phyloP scores from a whole-genome alignment of 1,284 basidiomycete genomes.

The Pseudozyma flocculosa region DNA sequence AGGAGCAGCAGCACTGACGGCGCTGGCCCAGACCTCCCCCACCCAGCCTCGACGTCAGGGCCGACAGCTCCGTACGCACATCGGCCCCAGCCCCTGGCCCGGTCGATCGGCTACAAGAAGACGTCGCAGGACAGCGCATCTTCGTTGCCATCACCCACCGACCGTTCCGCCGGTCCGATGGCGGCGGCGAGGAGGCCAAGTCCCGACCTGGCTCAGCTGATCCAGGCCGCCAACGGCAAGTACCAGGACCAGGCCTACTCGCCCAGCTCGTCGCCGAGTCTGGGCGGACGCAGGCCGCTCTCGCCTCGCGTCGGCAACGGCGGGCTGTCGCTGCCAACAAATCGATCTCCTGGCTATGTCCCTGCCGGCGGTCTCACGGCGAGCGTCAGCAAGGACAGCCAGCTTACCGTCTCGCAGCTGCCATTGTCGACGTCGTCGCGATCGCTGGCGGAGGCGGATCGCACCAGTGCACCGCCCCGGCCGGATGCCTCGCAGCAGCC shows the following conservation, averaged over 20 bases:
- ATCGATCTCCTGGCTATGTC: constrained; percentile 12
- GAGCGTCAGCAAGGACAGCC: not conserved
- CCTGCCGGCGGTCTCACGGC: not conserved
- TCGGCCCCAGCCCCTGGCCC: too few species aligned
- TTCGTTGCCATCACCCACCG: not conserved
- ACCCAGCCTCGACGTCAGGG: too few species aligned
- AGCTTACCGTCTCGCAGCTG: not conserved
- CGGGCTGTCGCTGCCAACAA: constrained; percentile 11
- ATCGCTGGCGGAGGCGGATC: not conserved
- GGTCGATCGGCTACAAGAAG: not conserved
- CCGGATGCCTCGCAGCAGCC: too few species aligned
- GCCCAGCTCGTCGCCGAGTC: constrained; percentile 12
- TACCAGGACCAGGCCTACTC: constrained; percentile 20
- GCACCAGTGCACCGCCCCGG: too few species aligned
- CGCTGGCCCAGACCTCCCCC: not conserved
- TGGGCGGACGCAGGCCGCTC: constrained; percentile 5
- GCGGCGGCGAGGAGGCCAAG: too few species aligned
- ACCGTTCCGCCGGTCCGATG: too few species aligned
- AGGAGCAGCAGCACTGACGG: not conserved
- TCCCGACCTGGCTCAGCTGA: constrained; percentile 15
- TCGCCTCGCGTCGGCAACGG: constrained; percentile 13
- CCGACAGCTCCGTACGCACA: too few species aligned
- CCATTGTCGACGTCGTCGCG: not conserved
- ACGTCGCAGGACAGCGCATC: not conserved
- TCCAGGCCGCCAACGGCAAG: constrained; percentile 19